These are phyloP conservation scores for Fusarium austroafricanum DNA, from an alignment of 2,329 filamentous ascomycete genomes.

Conservation along the genomic window DNA sequence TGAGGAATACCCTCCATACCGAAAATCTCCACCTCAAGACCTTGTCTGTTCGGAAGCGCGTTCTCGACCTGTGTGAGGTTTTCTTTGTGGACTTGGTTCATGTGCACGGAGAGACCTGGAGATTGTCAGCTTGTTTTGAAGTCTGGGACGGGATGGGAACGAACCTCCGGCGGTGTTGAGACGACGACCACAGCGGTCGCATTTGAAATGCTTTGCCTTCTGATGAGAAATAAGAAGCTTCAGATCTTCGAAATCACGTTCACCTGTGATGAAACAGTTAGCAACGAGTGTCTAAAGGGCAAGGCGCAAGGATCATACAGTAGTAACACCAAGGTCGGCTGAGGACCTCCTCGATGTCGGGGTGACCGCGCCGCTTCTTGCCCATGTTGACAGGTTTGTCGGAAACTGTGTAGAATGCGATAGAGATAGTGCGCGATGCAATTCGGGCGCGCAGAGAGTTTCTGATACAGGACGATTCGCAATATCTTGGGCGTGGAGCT, in stretches of 20 bases:
- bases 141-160: constrained; percentile 38
- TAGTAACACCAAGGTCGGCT: constrained; percentile 97
- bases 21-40: constrained; percentile 94
- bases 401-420: not conserved
- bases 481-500: constrained; percentile 41
- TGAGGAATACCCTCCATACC: constrained; percentile 97
- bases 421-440: constrained; percentile 17
- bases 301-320: constrained; percentile 64
- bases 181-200: constrained; percentile 86
- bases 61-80: constrained; percentile 89
- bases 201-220: constrained; percentile 99
- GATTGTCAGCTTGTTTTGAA: constrained; percentile 21
- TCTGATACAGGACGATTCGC: constrained; percentile 28
- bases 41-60: constrained; percentile 85
- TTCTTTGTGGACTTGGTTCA: constrained; percentile 99
- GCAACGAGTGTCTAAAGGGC: constrained; percentile 35
- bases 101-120: constrained; percentile 89
- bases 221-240: constrained; percentile 98
- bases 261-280: constrained; percentile 61
- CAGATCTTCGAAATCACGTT: constrained; percentile 96
- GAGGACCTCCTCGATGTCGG: constrained; percentile 89
- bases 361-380: constrained; percentile 90
- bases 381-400: constrained; percentile 66
- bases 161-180: constrained; percentile 94
- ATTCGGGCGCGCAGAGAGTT: constrained; percentile 30